phyloP scores from a whole-genome alignment of 2,329 filamentous ascomycete species.

The Sordariomycetes sp. region DNA sequence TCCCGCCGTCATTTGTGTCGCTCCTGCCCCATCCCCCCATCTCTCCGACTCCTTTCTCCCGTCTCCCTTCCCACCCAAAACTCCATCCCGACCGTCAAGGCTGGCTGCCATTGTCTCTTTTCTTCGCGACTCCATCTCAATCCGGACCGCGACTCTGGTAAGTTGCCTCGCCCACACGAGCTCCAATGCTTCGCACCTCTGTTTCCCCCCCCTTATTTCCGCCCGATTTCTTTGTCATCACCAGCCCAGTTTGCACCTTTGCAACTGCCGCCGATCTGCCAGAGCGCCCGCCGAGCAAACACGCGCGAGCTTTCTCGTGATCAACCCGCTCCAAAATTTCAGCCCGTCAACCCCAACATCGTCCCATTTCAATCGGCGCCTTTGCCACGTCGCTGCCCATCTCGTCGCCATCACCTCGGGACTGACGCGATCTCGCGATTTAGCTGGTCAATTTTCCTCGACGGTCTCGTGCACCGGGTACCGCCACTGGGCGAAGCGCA shows the following conservation, averaged over 20 bases:
- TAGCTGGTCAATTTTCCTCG: neutral
- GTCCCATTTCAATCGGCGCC: neutral
- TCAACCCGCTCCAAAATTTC: neutral
- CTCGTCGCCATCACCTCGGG: neutral
- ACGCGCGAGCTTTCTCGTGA: conserved; percentile 1
- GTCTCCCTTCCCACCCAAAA: conserved; percentile 1
- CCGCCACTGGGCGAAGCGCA: conserved; percentile 6
- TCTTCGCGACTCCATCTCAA: neutral
- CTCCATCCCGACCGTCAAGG: conserved; percentile 1
- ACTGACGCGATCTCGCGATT: neutral
- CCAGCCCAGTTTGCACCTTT: neutral
- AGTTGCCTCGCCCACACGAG: neutral
- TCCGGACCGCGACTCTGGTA: conserved; percentile 1
- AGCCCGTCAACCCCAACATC: neutral
- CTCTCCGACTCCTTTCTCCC: conserved; percentile 3
- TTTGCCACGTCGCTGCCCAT: neutral
- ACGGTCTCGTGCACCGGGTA: conserved; percentile 10
- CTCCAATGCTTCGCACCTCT: neutral
- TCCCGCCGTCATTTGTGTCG: conserved; percentile 4
- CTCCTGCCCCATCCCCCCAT: conserved; percentile 5
- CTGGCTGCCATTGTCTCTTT: neutral
- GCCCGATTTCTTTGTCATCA: conserved; percentile 1
- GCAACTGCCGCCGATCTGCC: neutral
- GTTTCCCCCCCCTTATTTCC: conserved; percentile 6
- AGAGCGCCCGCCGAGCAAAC: neutral